Conservation (phyloP, 2,329 filamentous ascomycete species). For the Trichoderma lentiforme region DNA sequence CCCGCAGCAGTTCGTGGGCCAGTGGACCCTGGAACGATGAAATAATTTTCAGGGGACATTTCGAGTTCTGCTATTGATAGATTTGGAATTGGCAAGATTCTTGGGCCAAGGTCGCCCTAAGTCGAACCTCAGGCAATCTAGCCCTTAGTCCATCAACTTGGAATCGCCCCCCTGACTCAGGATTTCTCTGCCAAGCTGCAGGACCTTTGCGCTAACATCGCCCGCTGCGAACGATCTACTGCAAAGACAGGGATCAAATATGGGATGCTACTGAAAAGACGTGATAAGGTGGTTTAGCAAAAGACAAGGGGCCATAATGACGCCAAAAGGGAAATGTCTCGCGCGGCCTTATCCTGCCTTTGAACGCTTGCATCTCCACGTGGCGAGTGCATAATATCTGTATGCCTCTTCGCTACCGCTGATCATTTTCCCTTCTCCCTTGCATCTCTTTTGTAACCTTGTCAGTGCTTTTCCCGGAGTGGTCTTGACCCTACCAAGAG, state of each 20-base stretch:
- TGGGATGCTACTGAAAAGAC: background rate
- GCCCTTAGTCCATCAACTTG: background rate
- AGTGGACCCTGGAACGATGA: background rate
- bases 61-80: background rate
- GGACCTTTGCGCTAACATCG: slow-evolving; percentile 3
- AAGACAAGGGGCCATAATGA: background rate
- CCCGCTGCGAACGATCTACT: slow-evolving; percentile 6
- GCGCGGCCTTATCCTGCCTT: background rate
- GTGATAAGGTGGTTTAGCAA: background rate
- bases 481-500: background rate
- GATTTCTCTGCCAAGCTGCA: background rate
- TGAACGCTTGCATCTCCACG: background rate
- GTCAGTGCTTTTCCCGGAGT: background rate
- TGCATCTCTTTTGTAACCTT: background rate
- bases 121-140: background rate
- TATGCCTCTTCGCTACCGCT: slow-evolving; percentile 7
- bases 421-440: slow-evolving; percentile 10
- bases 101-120: background rate
- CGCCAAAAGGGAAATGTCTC: slow-evolving; percentile 4
- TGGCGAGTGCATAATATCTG: slow-evolving; percentile 7
- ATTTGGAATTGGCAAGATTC: background rate
- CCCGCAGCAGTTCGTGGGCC: background rate
- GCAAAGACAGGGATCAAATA: background rate
- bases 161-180: background rate
- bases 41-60: background rate